Base-by-base conservation (phyloP, 208 protist genomes). In the Novymonas esmeraldas region DNA sequence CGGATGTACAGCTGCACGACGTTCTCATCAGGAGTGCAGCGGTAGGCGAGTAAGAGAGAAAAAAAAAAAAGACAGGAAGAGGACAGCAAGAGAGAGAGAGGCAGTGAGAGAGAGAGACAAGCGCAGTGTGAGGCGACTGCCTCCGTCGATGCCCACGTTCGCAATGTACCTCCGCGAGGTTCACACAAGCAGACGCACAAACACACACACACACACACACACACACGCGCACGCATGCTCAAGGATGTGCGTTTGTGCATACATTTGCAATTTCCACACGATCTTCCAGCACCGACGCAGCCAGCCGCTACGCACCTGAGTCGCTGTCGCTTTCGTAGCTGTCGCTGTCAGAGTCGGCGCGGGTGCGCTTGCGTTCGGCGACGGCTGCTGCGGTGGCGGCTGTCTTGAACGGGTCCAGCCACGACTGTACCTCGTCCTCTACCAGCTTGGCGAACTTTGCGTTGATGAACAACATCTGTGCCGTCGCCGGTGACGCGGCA, bases 371-470 rank as follows among this genome's bases (percentile, higher is more conserved):
- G 14, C 59, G 69, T 2, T 38, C 52, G 36, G 31, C 48, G 22
- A 44, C 57, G 22, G 58, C 16, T n/a, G 34, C 52, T 6, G 36
- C 26, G 13, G 41, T 42, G 22, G 64, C 28, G 0, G 52, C 5
- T 18, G 26, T 50, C n/a, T 60, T 54, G 51, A 78, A 78, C 0
- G 73, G 73, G 56, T 73, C 60, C 24, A 78, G 41, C 64, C 73
- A 78, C 20, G 42, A 34, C 45, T 73, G 73, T 38, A 78, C 63
- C 54, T 72, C 73, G 2, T 62, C 60, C 48, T 78, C 73, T 33
- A 73, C 41, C 0, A 20, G 7, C 2, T 28, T 7, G 1, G 67
- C 54, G 24, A 50, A 67, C 28, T 61, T 51, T 24, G 45, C 54
- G 7, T 56, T 63, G 36, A 78, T 63, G 56, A 78, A 78, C 28